These are phyloP conservation scores for Xylariales sp. DNA, from an alignment of 2,329 filamentous ascomycete genomes.

Conservation along the genomic window DNA sequence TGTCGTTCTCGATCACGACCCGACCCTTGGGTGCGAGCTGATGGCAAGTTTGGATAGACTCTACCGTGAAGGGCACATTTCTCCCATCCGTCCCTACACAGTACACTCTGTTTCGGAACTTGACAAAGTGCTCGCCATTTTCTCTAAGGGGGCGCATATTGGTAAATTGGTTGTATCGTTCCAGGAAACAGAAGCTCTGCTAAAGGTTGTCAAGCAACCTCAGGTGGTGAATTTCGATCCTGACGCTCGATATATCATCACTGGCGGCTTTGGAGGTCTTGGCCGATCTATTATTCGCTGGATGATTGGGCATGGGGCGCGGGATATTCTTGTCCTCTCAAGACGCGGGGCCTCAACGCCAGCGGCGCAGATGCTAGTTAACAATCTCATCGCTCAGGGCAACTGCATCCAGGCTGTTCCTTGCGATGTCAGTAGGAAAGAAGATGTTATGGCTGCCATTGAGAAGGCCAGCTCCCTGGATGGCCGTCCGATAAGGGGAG, in stretches of 20 bases:
- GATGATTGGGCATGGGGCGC: constrained; percentile 2
- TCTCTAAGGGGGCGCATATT: constrained; percentile 14
- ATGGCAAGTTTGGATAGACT: not conserved
- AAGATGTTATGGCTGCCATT: constrained; percentile 23
- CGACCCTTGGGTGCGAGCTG: not conserved
- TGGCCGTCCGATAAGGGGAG: constrained; percentile 14
- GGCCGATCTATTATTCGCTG: constrained; percentile 4
- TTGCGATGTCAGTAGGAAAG: constrained; percentile 11
- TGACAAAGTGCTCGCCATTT: constrained; percentile 7
- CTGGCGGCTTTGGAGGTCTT: constrained; percentile 5
- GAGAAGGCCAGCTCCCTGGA: constrained; percentile 21
- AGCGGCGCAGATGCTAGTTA: constrained; percentile 13
- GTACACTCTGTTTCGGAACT: not conserved
- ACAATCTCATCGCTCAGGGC: constrained; percentile 12
- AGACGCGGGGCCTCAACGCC: constrained; percentile 14
- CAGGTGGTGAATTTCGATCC: constrained; percentile 5
- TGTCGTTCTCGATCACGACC: not conserved
- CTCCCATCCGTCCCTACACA: not conserved
- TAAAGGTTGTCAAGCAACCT: not conserved
- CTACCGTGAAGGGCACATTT: not conserved
- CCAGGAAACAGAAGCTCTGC: constrained; percentile 6
- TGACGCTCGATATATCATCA: constrained; percentile 17
- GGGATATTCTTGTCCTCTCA: constrained; percentile 2
- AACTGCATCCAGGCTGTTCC: constrained; percentile 13
- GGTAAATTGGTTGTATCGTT: constrained; percentile 19